Conservation (phyloP, 805 yeast species). For the Zygosaccharomyces lentus region DNA sequence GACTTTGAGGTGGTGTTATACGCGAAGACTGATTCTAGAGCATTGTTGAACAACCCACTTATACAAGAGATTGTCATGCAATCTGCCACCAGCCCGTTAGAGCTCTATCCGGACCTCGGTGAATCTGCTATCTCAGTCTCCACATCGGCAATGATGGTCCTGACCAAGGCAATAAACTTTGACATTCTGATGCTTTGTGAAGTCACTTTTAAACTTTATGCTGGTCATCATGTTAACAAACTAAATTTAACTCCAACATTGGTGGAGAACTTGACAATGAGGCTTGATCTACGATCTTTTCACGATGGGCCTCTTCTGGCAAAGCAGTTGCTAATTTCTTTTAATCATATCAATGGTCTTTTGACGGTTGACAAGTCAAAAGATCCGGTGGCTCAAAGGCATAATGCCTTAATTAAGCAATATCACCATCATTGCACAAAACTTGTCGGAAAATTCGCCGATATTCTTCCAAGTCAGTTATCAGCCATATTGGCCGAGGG, state of each 20-base stretch:
- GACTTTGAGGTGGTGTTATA: slow-evolving; percentile 39
- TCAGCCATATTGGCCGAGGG: slow-evolving; percentile 39
- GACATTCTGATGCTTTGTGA: slow-evolving; percentile 45
- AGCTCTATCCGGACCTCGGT: slow-evolving; percentile 30
- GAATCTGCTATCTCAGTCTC: slow-evolving; percentile 33
- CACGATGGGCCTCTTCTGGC: slow-evolving; percentile 34
- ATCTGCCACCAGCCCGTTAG: slow-evolving; percentile 32
- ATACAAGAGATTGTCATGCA: slow-evolving; percentile 33
- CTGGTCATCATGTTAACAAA: slow-evolving; percentile 28
- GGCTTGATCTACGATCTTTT: slow-evolving; percentile 26
- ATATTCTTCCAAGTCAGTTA: slow-evolving; percentile 37
- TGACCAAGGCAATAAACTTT: slow-evolving; percentile 42
- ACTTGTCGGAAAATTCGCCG: slow-evolving; percentile 40
- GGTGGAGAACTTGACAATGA: slow-evolving; percentile 29
- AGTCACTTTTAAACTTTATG: slow-evolving; percentile 37
- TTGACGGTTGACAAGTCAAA: slow-evolving; percentile 23
- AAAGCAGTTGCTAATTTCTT: slow-evolving; percentile 27
- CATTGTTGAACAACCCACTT: slow-evolving; percentile 38
- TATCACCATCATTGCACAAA: slow-evolving; percentile 33
- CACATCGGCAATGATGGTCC: slow-evolving; percentile 36
- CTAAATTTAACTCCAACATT: slow-evolving; percentile 32
- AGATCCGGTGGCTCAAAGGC: slow-evolving; percentile 20
- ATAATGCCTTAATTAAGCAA: slow-evolving; percentile 27
- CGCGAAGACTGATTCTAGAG: slow-evolving; percentile 48
- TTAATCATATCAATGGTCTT: slow-evolving; percentile 33